Percentiles rank a stretch among this genome's conserved stretches.
phyloP scores from a whole-genome alignment of 2,329 filamentous ascomycete genomes.

The Diplocarpon mali region DNA sequence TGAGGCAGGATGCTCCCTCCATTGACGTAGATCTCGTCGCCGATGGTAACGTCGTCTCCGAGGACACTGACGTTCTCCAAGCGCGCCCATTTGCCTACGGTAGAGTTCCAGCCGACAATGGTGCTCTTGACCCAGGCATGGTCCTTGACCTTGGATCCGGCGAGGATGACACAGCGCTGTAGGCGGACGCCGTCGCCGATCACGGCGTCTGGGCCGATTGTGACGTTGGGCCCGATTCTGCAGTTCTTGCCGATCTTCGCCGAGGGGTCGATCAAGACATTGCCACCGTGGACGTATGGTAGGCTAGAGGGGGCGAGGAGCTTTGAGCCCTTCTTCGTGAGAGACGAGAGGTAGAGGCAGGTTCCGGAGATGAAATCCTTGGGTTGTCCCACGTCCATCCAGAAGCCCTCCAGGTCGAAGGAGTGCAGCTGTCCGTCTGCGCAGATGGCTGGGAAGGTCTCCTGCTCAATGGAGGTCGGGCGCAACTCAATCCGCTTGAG shows the following conservation, averaged over 20 bases:
- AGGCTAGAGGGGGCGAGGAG: slow-evolving; percentile 63
- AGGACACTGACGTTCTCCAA: slow-evolving; percentile 97
- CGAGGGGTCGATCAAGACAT: slow-evolving; percentile 86
- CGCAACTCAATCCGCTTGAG: slow-evolving; percentile 88
- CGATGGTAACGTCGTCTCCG: slow-evolving; percentile 94
- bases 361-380: slow-evolving; percentile 97
- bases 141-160: slow-evolving; percentile 91
- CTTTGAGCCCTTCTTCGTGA: slow-evolving; percentile 83
- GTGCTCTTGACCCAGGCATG: slow-evolving; percentile 98
- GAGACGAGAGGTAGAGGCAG: slow-evolving; percentile 87
- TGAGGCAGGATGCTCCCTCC: slow-evolving; percentile 90
- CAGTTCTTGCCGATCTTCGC: slow-evolving; percentile 98
- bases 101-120: slow-evolving; percentile 97
- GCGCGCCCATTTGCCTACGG: slow-evolving; percentile 87
- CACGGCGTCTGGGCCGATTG: slow-evolving; percentile 85
- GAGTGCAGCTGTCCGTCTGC: slow-evolving; percentile 86
- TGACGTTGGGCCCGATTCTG: slow-evolving; percentile 94
- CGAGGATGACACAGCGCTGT: slow-evolving; percentile 82
- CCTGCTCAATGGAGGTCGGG: slow-evolving; percentile 95
- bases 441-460: slow-evolving; percentile 93
- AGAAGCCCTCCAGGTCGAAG: slow-evolving; percentile 94
- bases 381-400: slow-evolving; percentile 98
- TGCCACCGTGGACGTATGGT: slow-evolving; percentile 81
- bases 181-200: slow-evolving; percentile 89
- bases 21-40: slow-evolving; percentile 97